phyloP scores from a whole-genome alignment of 192 early-diverging fungal species.

The Coemansia sp. region DNA sequence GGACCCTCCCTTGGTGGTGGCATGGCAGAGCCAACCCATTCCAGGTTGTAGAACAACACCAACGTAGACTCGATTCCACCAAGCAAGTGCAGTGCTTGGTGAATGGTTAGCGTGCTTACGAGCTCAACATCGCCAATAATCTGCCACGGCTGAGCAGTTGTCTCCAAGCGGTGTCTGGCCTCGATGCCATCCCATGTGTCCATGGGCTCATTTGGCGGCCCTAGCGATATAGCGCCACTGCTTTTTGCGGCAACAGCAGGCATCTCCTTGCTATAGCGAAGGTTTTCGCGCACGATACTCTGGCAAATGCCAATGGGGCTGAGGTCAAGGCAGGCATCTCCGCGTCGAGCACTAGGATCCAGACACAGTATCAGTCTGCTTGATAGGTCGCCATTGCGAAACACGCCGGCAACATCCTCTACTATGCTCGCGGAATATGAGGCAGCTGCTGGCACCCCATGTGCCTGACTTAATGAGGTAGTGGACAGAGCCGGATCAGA shows the following conservation, averaged over 20 bases:
- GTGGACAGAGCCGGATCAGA: conserved; percentile 11
- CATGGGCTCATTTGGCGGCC: background rate
- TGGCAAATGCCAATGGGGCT: conserved; percentile 48
- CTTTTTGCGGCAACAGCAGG: background rate
- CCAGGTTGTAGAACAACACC: conserved; percentile 31
- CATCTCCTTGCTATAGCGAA: background rate
- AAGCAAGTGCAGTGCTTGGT: conserved; percentile 27
- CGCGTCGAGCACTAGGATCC: conserved; percentile 12
- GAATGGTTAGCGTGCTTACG: conserved; percentile 22
- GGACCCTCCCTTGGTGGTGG: conserved; percentile 32
- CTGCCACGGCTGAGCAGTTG: conserved; percentile 28
- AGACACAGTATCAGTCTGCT: conserved; percentile 25
- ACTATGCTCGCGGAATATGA: conserved; percentile 11
- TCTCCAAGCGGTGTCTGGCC: conserved; percentile 22
- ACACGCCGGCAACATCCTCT: conserved; percentile 17
- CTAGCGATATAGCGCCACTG: conserved; percentile 10
- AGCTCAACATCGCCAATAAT: conserved; percentile 27
- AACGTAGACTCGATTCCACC: conserved; percentile 35
- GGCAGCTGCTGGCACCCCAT: conserved; percentile 1
- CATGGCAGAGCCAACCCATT: conserved; percentile 35
- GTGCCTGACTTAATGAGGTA: conserved; percentile 16
- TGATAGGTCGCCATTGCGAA: conserved; percentile 19
- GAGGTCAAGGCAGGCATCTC: conserved; percentile 20
- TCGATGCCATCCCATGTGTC: conserved; percentile 5
- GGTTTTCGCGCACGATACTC: conserved; percentile 34